These are phyloP conservation scores for Russula brevipes DNA, from an alignment of 768 basidiomycete genomes.

Conservation along the genomic window DNA sequence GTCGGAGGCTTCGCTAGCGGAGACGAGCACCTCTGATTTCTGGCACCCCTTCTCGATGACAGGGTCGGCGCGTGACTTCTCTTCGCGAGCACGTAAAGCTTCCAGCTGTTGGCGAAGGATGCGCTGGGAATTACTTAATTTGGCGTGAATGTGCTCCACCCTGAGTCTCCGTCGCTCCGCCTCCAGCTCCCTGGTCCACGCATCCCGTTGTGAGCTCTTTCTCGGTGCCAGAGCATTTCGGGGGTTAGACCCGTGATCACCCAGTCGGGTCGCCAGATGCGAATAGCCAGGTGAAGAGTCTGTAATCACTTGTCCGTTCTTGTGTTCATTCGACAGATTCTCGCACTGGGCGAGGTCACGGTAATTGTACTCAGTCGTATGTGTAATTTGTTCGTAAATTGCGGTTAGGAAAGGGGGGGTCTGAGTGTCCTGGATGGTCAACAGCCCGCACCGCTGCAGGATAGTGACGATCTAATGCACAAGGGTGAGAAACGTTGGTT, in stretches of 20 bases:
- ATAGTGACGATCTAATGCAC: background rate
- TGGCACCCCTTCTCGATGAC: background rate
- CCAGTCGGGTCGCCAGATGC: background rate
- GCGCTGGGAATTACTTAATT: background rate
- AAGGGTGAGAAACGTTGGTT: background rate
- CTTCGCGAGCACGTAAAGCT: background rate
- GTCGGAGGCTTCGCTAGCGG: slow-evolving; percentile 1
- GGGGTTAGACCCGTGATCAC: background rate
- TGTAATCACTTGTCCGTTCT: background rate
- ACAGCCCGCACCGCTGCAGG: slow-evolving; percentile 4
- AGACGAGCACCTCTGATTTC: background rate
- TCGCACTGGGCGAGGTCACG: background rate
- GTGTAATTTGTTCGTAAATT: slow-evolving; percentile 13
- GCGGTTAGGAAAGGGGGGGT: slow-evolving; percentile 1
- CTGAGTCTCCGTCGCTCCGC: background rate
- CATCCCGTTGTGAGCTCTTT: background rate
- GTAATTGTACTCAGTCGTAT: background rate
- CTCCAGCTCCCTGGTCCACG: background rate
- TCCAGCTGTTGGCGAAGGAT: background rate
- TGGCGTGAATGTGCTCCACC: background rate
- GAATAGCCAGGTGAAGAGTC: background rate
- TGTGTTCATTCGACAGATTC: background rate
- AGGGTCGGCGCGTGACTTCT: background rate
- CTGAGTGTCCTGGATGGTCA: background rate
- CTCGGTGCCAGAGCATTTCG: background rate